A percentile compares a stretch with the other conserved stretches of the same genome.
Conservation (phyloP, 2,329 filamentous ascomycete species). For the Fusarium sambucinum region DNA sequence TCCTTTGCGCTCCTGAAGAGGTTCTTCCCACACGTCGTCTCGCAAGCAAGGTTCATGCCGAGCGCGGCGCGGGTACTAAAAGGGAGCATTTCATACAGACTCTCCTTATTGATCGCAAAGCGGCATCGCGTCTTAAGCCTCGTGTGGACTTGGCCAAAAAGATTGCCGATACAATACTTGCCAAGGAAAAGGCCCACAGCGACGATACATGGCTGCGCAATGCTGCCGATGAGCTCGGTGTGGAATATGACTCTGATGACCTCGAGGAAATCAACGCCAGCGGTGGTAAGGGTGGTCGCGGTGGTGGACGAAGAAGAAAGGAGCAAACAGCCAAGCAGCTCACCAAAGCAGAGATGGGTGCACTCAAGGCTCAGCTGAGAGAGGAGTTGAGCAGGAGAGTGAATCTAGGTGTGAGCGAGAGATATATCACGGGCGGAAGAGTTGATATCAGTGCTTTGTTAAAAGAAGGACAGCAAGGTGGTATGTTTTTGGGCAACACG, state of each 20-base stretch:
- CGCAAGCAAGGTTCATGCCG: constrained; percentile 86
- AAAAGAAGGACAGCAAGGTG: constrained; percentile 67
- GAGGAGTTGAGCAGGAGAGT: constrained; percentile 77
- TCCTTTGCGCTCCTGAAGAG: constrained; percentile 93
- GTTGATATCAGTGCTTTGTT: constrained; percentile 83
- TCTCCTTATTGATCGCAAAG: constrained; percentile 83
- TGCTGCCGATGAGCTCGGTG: constrained; percentile 91
- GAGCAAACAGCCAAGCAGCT: constrained; percentile 76
- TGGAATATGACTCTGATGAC: constrained; percentile 93
- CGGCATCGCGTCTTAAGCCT: constrained; percentile 80
- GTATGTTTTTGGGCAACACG: constrained; percentile 53
- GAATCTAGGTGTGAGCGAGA: constrained; percentile 89
- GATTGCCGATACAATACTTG: constrained; percentile 83
- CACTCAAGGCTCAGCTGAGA: constrained; percentile 77
- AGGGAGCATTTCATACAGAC: constrained; percentile 79
- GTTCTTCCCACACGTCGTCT: constrained; percentile 85
- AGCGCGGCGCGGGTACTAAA: constrained; percentile 60
- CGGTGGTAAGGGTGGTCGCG: constrained; percentile 74
- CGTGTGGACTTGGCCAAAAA: constrained; percentile 86
- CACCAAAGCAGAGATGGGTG: constrained; percentile 79
- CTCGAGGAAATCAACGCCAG: constrained; percentile 82
- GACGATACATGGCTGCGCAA: constrained; percentile 87
- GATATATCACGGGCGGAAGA: constrained; percentile 84
- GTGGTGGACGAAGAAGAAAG: constrained; percentile 78
- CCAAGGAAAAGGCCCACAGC: constrained; percentile 86